phyloP scores from a whole-genome alignment of 164 flowering plant species.

The Liquidambar formosana region DNA sequence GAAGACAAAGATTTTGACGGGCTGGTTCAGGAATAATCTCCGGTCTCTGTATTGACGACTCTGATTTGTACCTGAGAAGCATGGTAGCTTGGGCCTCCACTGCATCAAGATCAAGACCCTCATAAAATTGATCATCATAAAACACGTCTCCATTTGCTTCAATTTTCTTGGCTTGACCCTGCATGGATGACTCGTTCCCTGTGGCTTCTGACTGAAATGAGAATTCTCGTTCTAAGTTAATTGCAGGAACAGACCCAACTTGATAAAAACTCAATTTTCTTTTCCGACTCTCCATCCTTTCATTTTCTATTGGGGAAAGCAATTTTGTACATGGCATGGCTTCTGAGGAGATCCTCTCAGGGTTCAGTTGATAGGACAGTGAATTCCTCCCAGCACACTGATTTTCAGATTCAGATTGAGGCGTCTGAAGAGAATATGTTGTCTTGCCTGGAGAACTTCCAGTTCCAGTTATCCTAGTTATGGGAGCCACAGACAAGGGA shows the following conservation, averaged over 20 bases:
- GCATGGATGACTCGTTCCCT: slow-evolving; percentile 13
- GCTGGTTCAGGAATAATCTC: slow-evolving; percentile 16
- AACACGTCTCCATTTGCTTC: slow-evolving; percentile 24
- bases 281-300: slow-evolving; percentile 41
- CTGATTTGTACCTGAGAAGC: slow-evolving; percentile 43
- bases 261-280: slow-evolving; percentile 51
- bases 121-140: slow-evolving; percentile 73
- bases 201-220: slow-evolving; percentile 21
- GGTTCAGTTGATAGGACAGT: slow-evolving; percentile 17
- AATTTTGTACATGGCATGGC: slow-evolving; percentile 22
- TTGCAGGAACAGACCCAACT: slow-evolving; percentile 30
- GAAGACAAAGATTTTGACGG: slow-evolving; percentile 16
- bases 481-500: slow-evolving; percentile 29
- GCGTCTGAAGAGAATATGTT: slow-evolving; percentile 28
- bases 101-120: slow-evolving; percentile 81
- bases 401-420: slow-evolving; percentile 30
- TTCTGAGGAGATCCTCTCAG: slow-evolving; percentile 15
- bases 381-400: slow-evolving; percentile 24
- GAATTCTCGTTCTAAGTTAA: slow-evolving; percentile 41
- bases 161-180: slow-evolving; percentile 23
- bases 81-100: slow-evolving; percentile 83
- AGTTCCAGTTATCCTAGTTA: slow-evolving; percentile 28
- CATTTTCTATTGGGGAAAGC: slow-evolving; percentile 19
- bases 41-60: slow-evolving; percentile 22
- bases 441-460: slow-evolving; percentile 36